A percentile compares a stretch with the other conserved stretches of the same genome.
Conservation (phyloP, 768 basidiomycete species). For the Naganishia vaughanmartiniae region DNA sequence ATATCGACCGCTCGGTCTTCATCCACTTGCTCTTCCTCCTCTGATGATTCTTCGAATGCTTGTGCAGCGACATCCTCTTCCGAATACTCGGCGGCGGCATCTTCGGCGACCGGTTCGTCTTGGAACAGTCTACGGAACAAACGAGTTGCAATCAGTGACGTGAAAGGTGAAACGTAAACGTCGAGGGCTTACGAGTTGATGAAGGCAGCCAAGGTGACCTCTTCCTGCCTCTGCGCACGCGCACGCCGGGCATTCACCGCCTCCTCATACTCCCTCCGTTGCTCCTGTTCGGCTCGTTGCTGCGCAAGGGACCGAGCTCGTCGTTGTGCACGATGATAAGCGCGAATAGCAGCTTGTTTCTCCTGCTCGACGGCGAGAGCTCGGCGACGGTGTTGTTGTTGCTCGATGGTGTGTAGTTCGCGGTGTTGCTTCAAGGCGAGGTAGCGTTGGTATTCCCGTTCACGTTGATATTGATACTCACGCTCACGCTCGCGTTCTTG, state of each 20-base stretch:
- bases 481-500: not conserved
- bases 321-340: not conserved
- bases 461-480: not conserved
- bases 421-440: not conserved
- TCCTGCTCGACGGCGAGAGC: not conserved
- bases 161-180: no score
- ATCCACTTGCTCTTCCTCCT: not conserved
- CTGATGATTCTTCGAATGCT: not conserved
- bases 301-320: not conserved
- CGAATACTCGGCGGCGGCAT: not conserved
- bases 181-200: slow-evolving; percentile 5
- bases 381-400: not conserved
- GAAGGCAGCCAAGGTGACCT: not conserved
- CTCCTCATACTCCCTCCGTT: no score
- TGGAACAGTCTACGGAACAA: not conserved
- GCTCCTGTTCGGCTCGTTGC: not conserved
- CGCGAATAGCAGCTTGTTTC: not conserved
- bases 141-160: not conserved
- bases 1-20: not conserved
- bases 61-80: not conserved
- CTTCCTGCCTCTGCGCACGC: not conserved
- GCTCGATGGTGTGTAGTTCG: not conserved
- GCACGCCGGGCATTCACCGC: no score
- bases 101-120: not conserved
- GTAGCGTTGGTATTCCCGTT: not conserved